Evolutionary conservation across 1,284 basidiomycete species (phyloP), one percentile per base, ranked within the genome.

Genomic region (Puccinia triticina): DNA sequence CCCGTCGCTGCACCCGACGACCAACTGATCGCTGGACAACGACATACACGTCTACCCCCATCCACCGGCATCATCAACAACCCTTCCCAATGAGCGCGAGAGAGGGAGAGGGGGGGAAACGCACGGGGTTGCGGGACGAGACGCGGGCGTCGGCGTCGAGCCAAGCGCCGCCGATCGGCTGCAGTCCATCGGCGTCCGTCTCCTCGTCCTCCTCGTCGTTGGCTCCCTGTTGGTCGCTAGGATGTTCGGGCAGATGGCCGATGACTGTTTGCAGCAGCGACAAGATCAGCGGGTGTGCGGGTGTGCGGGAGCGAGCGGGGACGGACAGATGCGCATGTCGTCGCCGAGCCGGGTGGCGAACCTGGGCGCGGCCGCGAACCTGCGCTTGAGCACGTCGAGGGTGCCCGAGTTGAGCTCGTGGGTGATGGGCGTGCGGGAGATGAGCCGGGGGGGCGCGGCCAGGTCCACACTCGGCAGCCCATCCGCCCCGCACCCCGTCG

Each of bases 101-200:
- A 82, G 26, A 50, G 34, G 43, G 34, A 29, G 18, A 40, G 23
- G 26, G 59, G 29, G n/a, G n/a, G 16, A 4, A 43, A 80, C 71
- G 12, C 5, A 74, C 79, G 21, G 79, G 79, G 34, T 74, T 82
- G 1, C 79, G 71, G 7, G 69, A 61, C 16, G 79, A 82, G 53
- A 82, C 72, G 5, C 34, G 61, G n/a, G 67, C 73, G 0, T 73
- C 72, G 7, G 67, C 57, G 43, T 73, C 79, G 18, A 82, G 64
- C 79, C 79, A 82, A 43, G 79, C 79, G 8, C 79, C 79, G 3
- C 72, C 79, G 16, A 82, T 82, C n/a, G 79, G 79, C 57, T 82
- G 79, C 12, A 82, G 53, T 1, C 26, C 21, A 48, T 80, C 78
- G 1, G n/a, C 50, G 12, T 64, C 21, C 12, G 34, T 67, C 8